phyloP scores from a whole-genome alignment of 306 rosid species.

The Trichosanthes cucumerina region DNA sequence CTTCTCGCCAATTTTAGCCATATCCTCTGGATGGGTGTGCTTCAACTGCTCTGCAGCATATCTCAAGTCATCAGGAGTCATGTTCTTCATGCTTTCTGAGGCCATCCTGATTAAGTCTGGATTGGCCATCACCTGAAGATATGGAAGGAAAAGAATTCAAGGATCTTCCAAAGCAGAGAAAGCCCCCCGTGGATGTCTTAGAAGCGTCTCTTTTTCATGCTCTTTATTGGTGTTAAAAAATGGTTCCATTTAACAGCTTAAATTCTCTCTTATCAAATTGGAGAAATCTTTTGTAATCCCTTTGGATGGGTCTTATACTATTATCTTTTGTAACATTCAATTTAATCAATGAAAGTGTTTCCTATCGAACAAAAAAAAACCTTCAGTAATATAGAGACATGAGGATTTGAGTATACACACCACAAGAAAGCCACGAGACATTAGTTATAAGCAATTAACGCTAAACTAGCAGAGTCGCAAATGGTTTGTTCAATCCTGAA shows the following conservation, averaged over 20 bases:
- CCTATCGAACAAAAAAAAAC: too few species aligned
- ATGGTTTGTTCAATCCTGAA: neutral
- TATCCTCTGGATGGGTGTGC: slow-evolving; percentile 81
- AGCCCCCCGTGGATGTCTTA: neutral
- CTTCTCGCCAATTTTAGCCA: slow-evolving; percentile 89
- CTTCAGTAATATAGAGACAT: neutral
- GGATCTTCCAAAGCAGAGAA: neutral
- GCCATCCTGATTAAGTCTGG: slow-evolving; percentile 92
- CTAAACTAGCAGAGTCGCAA: neutral
- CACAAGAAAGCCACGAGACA: neutral
- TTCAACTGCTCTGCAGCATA: slow-evolving; percentile 82
- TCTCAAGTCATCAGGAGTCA: slow-evolving; percentile 72
- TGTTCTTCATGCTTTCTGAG: slow-evolving; percentile 81
- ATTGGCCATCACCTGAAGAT: slow-evolving; percentile 78
- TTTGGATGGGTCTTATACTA: neutral
- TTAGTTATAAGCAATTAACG: neutral
- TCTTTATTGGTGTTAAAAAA: neutral
- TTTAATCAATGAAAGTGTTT: neutral
- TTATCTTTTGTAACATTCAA: neutral
- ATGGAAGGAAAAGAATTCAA: neutral
- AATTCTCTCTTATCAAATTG: neutral
- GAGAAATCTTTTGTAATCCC: neutral
- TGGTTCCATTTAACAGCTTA: neutral
- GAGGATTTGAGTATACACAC: neutral
- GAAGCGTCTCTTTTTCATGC: neutral